Evolutionary conservation across 2,329 filamentous ascomycete species (phyloP), one percentile per base, ranked within the genome.

Genomic region (Sphaceloma murrayae): DNA sequence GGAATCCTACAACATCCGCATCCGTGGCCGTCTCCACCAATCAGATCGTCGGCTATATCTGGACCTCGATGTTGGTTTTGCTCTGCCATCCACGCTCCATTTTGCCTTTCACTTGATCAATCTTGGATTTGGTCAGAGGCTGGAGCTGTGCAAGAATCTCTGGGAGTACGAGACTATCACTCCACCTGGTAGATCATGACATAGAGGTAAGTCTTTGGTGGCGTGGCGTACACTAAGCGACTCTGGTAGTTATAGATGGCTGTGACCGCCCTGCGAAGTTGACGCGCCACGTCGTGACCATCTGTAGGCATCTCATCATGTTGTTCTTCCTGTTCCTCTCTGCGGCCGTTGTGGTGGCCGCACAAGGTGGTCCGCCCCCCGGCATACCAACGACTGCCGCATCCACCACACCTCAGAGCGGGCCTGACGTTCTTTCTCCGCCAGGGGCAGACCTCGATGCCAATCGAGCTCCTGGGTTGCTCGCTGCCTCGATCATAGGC

Each of bases 1-100:
- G 36, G 36, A 40, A n/a, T 30, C 22, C 24, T 30, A 10, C 24
- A 40, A 19, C 22, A 40, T 40, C 36, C 36, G 36, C 22, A 3
- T 29, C 36, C 36, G 22, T 22, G 27, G 11, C 24, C 10, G 24
- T 16, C 8, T 17, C 14, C 5, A n/a, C 36, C 36, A 40, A 40
- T 40, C 36, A 40, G 13, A 9, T 5, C 3, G 22, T 18, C 4
- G 22, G n/a, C 16, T 9, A 40, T 9, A 19, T 24, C 26, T 22
- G 14, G 22, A 5, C 17, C 24, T 11, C 26, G 14, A 13, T 40
- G 36, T 40, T 40, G 36, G 36, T 40, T 38, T 24, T 38, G 19
- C 24, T 22, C 29, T 26, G 24, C 19, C 14, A 38, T 26, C n/a
- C n/a, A n/a, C n/a, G n/a, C n/a, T n/a, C n/a, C n/a, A n/a, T n/a